Conservation (phyloP, 2,329 filamentous ascomycete species). For the Thelonectria discophora region DNA sequence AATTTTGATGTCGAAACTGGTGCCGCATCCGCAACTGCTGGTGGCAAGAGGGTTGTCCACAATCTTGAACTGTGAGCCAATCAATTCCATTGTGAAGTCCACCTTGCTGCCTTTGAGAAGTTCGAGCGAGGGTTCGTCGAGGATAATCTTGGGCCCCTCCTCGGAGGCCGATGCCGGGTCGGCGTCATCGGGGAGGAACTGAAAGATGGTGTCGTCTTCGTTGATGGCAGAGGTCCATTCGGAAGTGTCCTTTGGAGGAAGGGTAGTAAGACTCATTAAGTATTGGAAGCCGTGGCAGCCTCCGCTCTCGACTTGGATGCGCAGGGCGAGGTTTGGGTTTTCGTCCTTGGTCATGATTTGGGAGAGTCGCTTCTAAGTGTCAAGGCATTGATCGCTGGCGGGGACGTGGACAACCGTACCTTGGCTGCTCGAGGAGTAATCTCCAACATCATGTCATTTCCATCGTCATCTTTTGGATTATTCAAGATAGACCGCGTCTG, state of each 20-base stretch:
- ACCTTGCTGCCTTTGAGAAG: slow-evolving; percentile 92
- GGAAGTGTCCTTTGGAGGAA: slow-evolving; percentile 54
- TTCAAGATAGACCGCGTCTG: slow-evolving; percentile 69
- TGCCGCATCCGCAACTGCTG: slow-evolving; percentile 96
- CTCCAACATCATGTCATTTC: slow-evolving; percentile 82
- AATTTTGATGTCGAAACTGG: slow-evolving; percentile 92
- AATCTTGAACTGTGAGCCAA: slow-evolving; percentile 90
- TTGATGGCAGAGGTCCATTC: slow-evolving; percentile 51
- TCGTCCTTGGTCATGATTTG: slow-evolving; percentile 77
- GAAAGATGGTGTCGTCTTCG: slow-evolving; percentile 90
- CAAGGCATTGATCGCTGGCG: slow-evolving; percentile 10
- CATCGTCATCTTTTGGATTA: slow-evolving; percentile 81
- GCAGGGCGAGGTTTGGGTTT: slow-evolving; percentile 85
- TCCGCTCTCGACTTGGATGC: slow-evolving; percentile 90
- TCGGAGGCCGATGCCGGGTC: slow-evolving; percentile 40
- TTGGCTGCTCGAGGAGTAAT: slow-evolving; percentile 86
- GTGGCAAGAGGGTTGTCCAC: slow-evolving; percentile 90
- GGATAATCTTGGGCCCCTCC: slow-evolving; percentile 76
- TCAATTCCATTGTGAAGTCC: slow-evolving; percentile 96
- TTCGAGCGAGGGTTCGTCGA: slow-evolving; percentile 88
- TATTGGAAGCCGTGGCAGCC: slow-evolving; percentile 99
- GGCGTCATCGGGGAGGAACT: slow-evolving; percentile 66
- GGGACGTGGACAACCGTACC: slow-evolving; percentile 56
- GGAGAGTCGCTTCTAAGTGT: slow-evolving; percentile 67
- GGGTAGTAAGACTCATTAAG: slow-evolving; percentile 82